A percentile compares a stretch with the other conserved stretches of the same genome.
These are phyloP conservation scores for Musa beccarii DNA, from an alignment of 176 grass and related monocot species.

Conservation along the genomic window DNA sequence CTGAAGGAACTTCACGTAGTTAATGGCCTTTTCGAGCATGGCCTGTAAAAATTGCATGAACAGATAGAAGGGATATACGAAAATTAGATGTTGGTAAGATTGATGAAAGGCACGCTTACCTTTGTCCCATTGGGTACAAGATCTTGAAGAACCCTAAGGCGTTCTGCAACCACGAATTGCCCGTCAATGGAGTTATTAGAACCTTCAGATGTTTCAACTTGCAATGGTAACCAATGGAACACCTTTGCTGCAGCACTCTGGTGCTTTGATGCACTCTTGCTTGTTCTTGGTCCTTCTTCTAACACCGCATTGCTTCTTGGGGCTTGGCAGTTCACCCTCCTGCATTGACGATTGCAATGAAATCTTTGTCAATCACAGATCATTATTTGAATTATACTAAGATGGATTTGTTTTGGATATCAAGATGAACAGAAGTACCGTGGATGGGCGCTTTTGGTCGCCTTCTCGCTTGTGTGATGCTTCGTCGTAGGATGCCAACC, in stretches of 20 bases:
- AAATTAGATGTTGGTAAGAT: too few relatives aligned
- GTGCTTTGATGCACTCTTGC: conserved; percentile 34
- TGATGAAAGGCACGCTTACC: background rate
- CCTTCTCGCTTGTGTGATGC: conserved; percentile 21
- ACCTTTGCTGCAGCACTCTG: conserved; percentile 81
- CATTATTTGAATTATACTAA: too few relatives aligned
- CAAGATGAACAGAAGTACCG: conserved; percentile 15
- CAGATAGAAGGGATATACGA: background rate
- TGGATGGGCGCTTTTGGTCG: conserved; percentile 33
- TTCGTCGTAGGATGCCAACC: conserved; percentile 21
- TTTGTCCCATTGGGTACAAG: conserved; percentile 88
- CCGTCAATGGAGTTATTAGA: background rate
- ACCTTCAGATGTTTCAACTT: too few relatives aligned
- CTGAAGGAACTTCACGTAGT: conserved; percentile 93
- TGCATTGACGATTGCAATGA: background rate
- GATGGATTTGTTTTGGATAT: background rate
- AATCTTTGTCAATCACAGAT: too few relatives aligned
- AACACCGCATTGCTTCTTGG: conserved; percentile 55
- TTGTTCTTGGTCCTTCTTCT: conserved; percentile 45
- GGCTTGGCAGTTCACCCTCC: conserved; percentile 23
- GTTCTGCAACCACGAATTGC: conserved; percentile 29
- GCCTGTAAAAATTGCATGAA: conserved; percentile 32
- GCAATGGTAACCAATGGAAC: background rate
- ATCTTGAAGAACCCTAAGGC: conserved; percentile 73
- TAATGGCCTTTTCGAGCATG: conserved; percentile 93